These are phyloP conservation scores for Xerocomus potaroensis DNA, from an alignment of 768 basidiomycete genomes.

Conservation along the genomic window DNA sequence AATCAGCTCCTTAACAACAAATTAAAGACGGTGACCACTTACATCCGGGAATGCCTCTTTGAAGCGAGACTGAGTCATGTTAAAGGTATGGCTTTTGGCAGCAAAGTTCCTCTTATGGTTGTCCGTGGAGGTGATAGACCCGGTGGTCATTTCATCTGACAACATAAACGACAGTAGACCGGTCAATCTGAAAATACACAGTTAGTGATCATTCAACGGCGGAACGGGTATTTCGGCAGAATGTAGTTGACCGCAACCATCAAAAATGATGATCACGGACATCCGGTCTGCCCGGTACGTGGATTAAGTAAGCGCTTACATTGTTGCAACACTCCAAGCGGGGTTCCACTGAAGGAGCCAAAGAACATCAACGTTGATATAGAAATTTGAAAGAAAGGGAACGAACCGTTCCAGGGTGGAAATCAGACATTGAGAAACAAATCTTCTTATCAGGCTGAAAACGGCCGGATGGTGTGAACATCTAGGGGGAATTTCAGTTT, in stretches of 20 bases:
- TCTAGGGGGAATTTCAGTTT: slow-evolving; percentile 44
- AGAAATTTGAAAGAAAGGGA: background rate
- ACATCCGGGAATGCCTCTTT: slow-evolving; percentile 88
- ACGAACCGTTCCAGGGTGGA: slow-evolving; percentile 82
- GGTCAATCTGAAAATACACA: slow-evolving; percentile 58
- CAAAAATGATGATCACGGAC: slow-evolving; percentile 9
- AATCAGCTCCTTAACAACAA: slow-evolving; percentile 21
- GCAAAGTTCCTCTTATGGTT: slow-evolving; percentile 78
- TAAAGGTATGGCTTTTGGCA: slow-evolving; percentile 79
- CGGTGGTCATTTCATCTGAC: slow-evolving; percentile 95
- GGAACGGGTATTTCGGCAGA: slow-evolving; percentile 8
- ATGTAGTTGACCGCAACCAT: slow-evolving; percentile 12
- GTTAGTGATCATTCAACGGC: slow-evolving; percentile 9
- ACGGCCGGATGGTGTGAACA: slow-evolving; percentile 87
- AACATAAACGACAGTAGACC: slow-evolving; percentile 94
- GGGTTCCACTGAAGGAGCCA: slow-evolving; percentile 75
- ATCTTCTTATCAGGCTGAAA: slow-evolving; percentile 94
- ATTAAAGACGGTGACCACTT: slow-evolving; percentile 29
- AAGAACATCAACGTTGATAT: slow-evolving; percentile 1
- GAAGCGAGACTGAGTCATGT: slow-evolving; percentile 74
- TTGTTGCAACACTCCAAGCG: slow-evolving; percentile 92
- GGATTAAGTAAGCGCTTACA: slow-evolving; percentile 50
- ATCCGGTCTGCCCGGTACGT: slow-evolving; percentile 1
- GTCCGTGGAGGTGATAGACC: slow-evolving; percentile 77
- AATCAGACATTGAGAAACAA: slow-evolving; percentile 97